These are phyloP conservation scores for Pythium sp. DNA, from an alignment of 352 stramenopile species.

Conservation along the genomic window DNA sequence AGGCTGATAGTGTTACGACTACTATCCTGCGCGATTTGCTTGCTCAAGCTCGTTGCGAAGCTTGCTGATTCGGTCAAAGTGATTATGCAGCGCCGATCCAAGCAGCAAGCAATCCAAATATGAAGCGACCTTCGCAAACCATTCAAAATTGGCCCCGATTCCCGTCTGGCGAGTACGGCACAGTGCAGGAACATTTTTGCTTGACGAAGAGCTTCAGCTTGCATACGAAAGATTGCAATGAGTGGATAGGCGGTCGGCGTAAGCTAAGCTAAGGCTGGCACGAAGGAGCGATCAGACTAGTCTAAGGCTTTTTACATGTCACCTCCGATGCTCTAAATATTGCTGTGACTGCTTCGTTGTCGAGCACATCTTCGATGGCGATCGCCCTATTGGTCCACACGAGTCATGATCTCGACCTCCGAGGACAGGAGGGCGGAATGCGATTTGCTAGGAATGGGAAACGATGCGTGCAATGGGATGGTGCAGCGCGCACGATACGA, in stretches of 20 bases:
- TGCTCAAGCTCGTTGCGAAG: background rate
- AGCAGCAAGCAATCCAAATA: background rate
- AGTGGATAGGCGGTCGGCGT: background rate
- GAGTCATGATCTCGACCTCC: background rate
- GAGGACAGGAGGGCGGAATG: background rate
- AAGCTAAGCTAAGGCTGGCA: background rate
- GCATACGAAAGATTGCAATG: background rate
- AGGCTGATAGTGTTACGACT: background rate
- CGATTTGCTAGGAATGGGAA: background rate
- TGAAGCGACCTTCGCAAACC: too few species aligned
- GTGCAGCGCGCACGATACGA: background rate
- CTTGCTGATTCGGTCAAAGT: background rate
- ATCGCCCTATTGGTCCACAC: background rate
- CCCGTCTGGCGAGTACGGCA: too few species aligned
- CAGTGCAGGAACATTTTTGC: background rate
- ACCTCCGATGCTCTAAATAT: background rate
- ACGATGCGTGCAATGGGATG: background rate
- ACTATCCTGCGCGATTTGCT: background rate
- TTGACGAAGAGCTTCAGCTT: background rate
- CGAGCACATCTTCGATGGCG: background rate
- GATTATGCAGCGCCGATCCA: background rate
- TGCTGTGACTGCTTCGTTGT: background rate
- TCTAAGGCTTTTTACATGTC: background rate
- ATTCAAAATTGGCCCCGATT: too few species aligned
- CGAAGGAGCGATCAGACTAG: background rate